phyloP scores from a whole-genome alignment of 768 basidiomycete species.

The Pleurotus platypus region DNA sequence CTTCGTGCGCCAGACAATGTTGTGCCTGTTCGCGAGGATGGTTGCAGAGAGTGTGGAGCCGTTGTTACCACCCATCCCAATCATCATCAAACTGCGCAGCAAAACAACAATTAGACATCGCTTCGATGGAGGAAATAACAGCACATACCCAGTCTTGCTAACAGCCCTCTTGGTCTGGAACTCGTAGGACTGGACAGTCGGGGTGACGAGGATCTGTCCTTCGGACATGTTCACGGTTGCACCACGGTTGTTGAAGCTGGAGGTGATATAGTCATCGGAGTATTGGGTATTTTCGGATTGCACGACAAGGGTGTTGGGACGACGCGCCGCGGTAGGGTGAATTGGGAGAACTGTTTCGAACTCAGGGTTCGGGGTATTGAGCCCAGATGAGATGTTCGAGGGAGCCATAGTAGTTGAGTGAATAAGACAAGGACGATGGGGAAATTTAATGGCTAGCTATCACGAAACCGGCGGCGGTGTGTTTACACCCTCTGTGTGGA shows the following conservation, averaged over 20 bases:
- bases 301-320: constrained; percentile 72
- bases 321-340: constrained; percentile 84
- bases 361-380: constrained; percentile 68
- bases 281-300: constrained; percentile 80
- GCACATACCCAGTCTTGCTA: constrained; percentile 84
- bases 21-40: constrained; percentile 92
- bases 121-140: constrained; percentile 7
- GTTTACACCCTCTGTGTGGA: constrained; percentile 81
- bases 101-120: constrained; percentile 9
- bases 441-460: constrained; percentile 37
- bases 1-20: constrained; percentile 95
- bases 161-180: constrained; percentile 89
- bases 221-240: constrained; percentile 65
- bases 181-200: constrained; percentile 78
- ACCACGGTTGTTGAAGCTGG: constrained; percentile 80
- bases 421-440: constrained; percentile 21
- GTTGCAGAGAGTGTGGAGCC: constrained; percentile 92
- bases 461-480: constrained; percentile 71
- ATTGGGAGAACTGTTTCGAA: constrained; percentile 66
- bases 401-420: constrained; percentile 43
- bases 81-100: constrained; percentile 81
- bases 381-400: constrained; percentile 55
- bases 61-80: constrained; percentile 97
- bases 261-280: constrained; percentile 77
- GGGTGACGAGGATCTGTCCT: constrained; percentile 76